phyloP scores from a whole-genome alignment of 192 early-diverging fungal species.

The Glomus cerebriforme region DNA sequence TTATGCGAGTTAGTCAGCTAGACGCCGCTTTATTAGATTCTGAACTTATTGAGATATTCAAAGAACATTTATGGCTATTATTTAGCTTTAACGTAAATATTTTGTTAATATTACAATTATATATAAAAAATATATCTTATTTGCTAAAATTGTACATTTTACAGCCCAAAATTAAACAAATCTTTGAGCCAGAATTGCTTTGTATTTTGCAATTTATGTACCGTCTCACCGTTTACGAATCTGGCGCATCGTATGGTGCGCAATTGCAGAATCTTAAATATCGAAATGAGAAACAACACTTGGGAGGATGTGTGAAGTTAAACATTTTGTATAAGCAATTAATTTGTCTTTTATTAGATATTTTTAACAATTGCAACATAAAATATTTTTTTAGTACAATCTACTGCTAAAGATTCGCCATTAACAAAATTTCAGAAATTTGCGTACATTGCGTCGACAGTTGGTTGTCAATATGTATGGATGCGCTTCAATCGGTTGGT shows the following conservation, averaged over 20 bases:
- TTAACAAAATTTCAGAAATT: conserved; percentile 62
- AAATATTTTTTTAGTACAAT: conserved; percentile 49
- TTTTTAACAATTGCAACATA: background rate
- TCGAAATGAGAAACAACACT: conserved; percentile 64
- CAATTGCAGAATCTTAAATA: conserved; percentile 85
- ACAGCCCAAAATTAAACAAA: conserved; percentile 60
- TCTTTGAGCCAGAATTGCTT: conserved; percentile 72
- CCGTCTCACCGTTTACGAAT: conserved; percentile 72
- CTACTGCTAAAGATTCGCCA: conserved; percentile 57
- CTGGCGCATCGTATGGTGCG: conserved; percentile 78
- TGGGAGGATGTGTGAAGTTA: conserved; percentile 52
- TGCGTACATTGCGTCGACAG: conserved; percentile 59
- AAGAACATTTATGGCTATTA: conserved; percentile 73
- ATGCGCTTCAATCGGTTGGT: conserved; percentile 58
- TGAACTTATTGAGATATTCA: conserved; percentile 75
- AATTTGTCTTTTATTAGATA: background rate
- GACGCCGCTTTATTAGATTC: conserved; percentile 82
- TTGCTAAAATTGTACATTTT: background rate
- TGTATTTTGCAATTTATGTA: conserved; percentile 70
- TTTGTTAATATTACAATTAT: conserved; percentile 5
- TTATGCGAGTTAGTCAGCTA: conserved; percentile 80
- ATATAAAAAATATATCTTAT: background rate
- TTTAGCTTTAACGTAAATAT: conserved; percentile 53
- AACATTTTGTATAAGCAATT: background rate
- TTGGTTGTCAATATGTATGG: conserved; percentile 78